Evolutionary conservation across 2,329 filamentous ascomycete genomes (phyloP).

Genomic region (Xylaria digitata): DNA sequence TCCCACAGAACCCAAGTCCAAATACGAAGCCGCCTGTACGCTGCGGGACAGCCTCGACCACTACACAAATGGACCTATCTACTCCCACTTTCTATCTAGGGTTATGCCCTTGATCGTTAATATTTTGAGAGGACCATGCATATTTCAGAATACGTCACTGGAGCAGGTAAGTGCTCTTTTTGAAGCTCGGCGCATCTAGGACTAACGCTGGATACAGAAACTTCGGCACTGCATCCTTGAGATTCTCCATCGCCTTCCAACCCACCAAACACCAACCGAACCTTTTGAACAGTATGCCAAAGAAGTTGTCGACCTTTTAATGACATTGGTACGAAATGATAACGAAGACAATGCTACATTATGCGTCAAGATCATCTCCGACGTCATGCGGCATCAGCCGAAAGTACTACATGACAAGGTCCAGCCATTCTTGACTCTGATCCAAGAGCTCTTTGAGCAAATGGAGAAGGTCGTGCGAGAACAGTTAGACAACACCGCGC

Average conservation of each 20-base stretch:
- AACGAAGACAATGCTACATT: constrained; percentile 99
- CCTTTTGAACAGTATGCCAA: constrained; percentile 88
- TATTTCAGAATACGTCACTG: constrained; percentile 88
- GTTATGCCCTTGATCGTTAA: constrained; percentile 90
- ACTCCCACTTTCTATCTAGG: constrained; percentile 83
- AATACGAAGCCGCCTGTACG: constrained; percentile 83
- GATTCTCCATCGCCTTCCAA: constrained; percentile 86
- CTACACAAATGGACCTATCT: constrained; percentile 82
- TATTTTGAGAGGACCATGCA: constrained; percentile 85
- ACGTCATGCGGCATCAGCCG: constrained; percentile 91
- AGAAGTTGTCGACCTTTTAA: constrained; percentile 89
- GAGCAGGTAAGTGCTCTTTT: constrained; percentile 76
- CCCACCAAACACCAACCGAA: constrained; percentile 77
- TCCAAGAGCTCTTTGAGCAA: constrained; percentile 94
- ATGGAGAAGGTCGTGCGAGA: constrained; percentile 96
- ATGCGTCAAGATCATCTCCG: constrained; percentile 97
- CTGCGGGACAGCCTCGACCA: constrained; percentile 92
- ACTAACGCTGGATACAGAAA: constrained; percentile 66
- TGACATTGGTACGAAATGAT: constrained; percentile 87
- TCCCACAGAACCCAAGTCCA: constrained; percentile 78
- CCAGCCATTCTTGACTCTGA: constrained; percentile 88
- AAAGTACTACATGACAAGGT: constrained; percentile 83
- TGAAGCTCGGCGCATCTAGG: constrained; percentile 6
- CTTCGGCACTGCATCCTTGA: constrained; percentile 93
- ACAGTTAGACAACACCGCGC: constrained; percentile 84